phyloP scores from a whole-genome alignment of 176 grass and related monocot species.

The Hordeum marinum region DNA sequence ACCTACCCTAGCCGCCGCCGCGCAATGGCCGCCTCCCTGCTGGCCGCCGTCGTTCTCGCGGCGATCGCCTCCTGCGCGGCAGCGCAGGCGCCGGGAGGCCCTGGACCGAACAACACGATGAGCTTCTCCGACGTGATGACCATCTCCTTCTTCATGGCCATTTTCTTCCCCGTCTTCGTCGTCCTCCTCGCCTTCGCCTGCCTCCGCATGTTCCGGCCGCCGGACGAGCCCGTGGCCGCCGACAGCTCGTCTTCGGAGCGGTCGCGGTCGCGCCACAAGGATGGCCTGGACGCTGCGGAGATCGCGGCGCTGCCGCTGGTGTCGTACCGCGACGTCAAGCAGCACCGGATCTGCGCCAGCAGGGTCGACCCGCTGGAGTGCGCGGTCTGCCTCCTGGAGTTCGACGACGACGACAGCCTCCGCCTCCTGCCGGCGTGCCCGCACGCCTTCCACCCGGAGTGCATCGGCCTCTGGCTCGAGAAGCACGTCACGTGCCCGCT shows the following conservation, averaged over 20 bases:
- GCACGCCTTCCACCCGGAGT: constrained; percentile 55
- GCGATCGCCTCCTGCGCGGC: background rate
- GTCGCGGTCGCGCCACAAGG: background rate
- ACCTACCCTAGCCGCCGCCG: constrained; percentile 3
- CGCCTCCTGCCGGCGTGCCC: constrained; percentile 53
- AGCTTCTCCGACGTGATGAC: background rate
- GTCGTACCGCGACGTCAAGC: constrained; percentile 27
- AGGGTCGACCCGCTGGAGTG: constrained; percentile 34
- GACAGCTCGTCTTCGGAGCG: background rate
- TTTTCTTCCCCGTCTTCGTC: constrained; percentile 40
- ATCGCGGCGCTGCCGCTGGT: constrained; percentile 38
- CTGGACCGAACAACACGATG: background rate
- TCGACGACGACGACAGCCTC: constrained; percentile 43
- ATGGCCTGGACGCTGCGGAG: constrained; percentile 27
- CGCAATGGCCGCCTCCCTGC: background rate
- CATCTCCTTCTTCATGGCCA: constrained; percentile 35
- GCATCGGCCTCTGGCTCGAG: constrained; percentile 60
- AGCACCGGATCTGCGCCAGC: constrained; percentile 16
- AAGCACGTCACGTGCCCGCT: constrained; percentile 47
- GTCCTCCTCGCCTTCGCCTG: constrained; percentile 32
- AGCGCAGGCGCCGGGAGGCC: background rate
- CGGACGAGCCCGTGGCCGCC: background rate
- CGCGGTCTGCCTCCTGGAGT: constrained; percentile 58
- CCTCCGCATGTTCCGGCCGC: constrained; percentile 18
- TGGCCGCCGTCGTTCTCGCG: background rate